Evolutionary conservation across 2,329 filamentous ascomycete genomes (phyloP).

Genomic region (Ophiostoma sp.): DNA sequence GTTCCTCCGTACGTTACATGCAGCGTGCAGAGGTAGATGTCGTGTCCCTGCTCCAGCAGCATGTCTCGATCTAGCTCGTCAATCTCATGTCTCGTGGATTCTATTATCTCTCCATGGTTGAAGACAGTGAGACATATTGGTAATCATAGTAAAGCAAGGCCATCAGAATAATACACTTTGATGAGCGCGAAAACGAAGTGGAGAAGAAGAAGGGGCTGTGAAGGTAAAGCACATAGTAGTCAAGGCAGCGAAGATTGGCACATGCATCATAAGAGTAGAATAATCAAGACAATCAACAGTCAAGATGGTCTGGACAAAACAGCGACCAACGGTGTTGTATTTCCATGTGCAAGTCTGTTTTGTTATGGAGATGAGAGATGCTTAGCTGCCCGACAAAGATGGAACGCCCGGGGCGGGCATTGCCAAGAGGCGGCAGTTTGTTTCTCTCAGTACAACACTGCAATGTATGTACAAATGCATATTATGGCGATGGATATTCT

Average conservation of each 20-base stretch:
- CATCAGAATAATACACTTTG: background rate
- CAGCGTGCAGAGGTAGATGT: too few species aligned
- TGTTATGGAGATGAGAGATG: background rate
- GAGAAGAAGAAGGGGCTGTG: conserved; percentile 4
- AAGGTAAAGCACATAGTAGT: background rate
- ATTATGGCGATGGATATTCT: background rate
- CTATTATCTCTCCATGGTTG: background rate
- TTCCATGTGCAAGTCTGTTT: background rate
- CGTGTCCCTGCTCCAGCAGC: background rate
- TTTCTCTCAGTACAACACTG: background rate
- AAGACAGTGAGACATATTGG: background rate
- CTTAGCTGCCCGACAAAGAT: background rate
- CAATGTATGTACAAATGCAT: background rate
- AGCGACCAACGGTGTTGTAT: background rate
- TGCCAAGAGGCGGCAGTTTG: background rate
- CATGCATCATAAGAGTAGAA: background rate
- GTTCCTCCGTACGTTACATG: background rate
- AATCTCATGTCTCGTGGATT: background rate
- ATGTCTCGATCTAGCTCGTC: conserved; percentile 7
- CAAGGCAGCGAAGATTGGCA: background rate
- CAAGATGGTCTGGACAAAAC: background rate
- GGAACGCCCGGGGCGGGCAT: background rate
- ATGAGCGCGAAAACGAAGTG: background rate
- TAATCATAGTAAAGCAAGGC: background rate
- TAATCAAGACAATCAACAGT: background rate